Base-by-base conservation (phyloP, 164 flowering plant genomes). In the Umbilicus rupestris region DNA sequence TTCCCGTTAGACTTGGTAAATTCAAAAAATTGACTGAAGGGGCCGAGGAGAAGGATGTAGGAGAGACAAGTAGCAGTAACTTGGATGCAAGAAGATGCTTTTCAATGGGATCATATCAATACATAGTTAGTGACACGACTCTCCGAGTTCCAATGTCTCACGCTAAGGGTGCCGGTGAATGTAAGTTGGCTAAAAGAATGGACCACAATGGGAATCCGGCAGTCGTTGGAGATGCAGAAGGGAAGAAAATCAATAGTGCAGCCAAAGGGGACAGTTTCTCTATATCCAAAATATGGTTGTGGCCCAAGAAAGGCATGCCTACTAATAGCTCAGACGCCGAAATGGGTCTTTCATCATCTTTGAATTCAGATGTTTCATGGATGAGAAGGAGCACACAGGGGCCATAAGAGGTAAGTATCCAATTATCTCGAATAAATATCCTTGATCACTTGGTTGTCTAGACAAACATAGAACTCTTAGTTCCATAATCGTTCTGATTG, bases 31-130 rank as follows among this genome's bases (percentile, higher is more conserved):
- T 82, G 64, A 62, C 71, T 65, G 72, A 58, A 33, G 76, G 46
- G 17, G 66, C 26, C 15, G 83, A 20, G 69, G 83, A 73, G 39
- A 63, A 37, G 7, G 76, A 64, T 44, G 70, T 5, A 24, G 86
- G 84, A 29, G 87, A 82, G 76, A 79, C 81, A 5, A 85, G 87
- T 30, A 85, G 87, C 66, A 81, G 83, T 59, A 81, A 73, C 45
- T 76, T 85, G 63, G 84, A 83, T 72, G 87, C 83, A n/a, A 80
- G 89, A 64, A 85, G 89, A 69, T 85, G 89, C 68, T 85, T 37
- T 47, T 85, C 89, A 37, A 81, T 85, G 89, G 89, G 89, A 47
- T 83, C 89, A 3, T 83, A 80, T 73, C 84, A 83, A 65, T 85
- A 85, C 63, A 78, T 85, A 58, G 80, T 85, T 57, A 80, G 73